Percentiles rank a stretch among this genome's conserved stretches.
Conservation (phyloP, 441 rosid species). For the Biscutella laevigata region DNA sequence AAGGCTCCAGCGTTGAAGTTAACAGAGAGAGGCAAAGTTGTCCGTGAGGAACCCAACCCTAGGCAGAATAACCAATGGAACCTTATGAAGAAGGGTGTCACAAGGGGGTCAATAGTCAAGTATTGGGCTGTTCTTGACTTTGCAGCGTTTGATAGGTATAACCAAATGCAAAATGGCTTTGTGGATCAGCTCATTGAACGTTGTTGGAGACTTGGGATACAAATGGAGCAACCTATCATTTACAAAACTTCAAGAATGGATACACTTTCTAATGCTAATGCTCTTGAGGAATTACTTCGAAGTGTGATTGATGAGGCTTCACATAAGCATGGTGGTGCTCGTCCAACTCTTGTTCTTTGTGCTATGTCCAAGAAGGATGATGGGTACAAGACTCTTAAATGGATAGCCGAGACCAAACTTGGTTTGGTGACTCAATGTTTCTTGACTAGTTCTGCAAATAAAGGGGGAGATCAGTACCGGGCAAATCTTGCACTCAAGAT, state of each 20-base stretch:
- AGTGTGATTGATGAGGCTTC: constrained; percentile 23
- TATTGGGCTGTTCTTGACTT: constrained; percentile 72
- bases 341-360: constrained; percentile 49
- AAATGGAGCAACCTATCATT: constrained; percentile 40
- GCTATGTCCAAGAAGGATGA: constrained; percentile 52
- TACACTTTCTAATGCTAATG: constrained; percentile 29
- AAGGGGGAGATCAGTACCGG: constrained; percentile 49
- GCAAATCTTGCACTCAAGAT: constrained; percentile 74
- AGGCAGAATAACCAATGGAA: constrained; percentile 60
- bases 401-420: constrained; percentile 63
- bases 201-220: constrained; percentile 52
- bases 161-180: constrained; percentile 25
- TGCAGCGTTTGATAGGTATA: constrained; percentile 27
- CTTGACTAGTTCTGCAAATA: constrained; percentile 36
- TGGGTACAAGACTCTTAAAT: constrained; percentile 76
- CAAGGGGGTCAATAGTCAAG: constrained; percentile 52
- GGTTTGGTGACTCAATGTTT: constrained; percentile 82
- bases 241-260: constrained; percentile 34
- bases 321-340: constrained; percentile 20
- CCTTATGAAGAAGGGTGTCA: constrained; percentile 49
- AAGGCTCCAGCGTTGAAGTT: constrained; percentile 66
- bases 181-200: constrained; percentile 34
- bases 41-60: constrained; percentile 44
- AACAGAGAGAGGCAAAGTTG: constrained; percentile 30
- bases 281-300: constrained; percentile 37